Conservation (phyloP, 106 monocot genomes). For the Acorus gramineus region DNA sequence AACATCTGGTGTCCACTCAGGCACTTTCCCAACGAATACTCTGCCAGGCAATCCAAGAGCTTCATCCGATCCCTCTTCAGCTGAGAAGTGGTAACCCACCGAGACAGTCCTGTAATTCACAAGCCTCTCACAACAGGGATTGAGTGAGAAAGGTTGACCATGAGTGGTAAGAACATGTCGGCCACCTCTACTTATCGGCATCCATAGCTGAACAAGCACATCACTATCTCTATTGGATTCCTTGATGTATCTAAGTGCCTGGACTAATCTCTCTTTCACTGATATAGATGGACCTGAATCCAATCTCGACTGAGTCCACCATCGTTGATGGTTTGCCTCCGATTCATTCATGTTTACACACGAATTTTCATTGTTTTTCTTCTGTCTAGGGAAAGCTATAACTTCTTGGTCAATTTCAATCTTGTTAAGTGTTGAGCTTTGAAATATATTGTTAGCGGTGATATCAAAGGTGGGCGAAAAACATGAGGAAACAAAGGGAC, state of each 20-base stretch:
- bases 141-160: slow-evolving; percentile 61
- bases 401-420: not conserved
- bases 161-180: slow-evolving; percentile 48
- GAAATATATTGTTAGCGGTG: not conserved
- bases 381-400: not conserved
- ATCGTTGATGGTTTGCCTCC: not conserved
- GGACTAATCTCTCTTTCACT: slow-evolving; percentile 17
- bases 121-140: slow-evolving; percentile 32
- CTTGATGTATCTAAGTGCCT: slow-evolving; percentile 20
- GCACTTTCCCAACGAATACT: slow-evolving; percentile 67
- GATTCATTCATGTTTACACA: no score
- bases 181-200: slow-evolving; percentile 35
- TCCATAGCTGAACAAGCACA: slow-evolving; percentile 73
- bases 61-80: slow-evolving; percentile 41
- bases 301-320: not conserved
- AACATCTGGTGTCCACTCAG: slow-evolving; percentile 97
- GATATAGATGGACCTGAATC: slow-evolving; percentile 1
- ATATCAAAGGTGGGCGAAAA: slow-evolving; percentile 3
- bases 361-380: no score
- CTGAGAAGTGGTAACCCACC: slow-evolving; percentile 41
- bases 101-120: slow-evolving; percentile 54
- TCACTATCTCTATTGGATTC: slow-evolving; percentile 28
- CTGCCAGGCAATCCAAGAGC: slow-evolving; percentile 65
- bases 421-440: not conserved
- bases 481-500: not conserved